Conservation (phyloP, 768 basidiomycete genomes). For the Candolleomyces efflorescens region DNA sequence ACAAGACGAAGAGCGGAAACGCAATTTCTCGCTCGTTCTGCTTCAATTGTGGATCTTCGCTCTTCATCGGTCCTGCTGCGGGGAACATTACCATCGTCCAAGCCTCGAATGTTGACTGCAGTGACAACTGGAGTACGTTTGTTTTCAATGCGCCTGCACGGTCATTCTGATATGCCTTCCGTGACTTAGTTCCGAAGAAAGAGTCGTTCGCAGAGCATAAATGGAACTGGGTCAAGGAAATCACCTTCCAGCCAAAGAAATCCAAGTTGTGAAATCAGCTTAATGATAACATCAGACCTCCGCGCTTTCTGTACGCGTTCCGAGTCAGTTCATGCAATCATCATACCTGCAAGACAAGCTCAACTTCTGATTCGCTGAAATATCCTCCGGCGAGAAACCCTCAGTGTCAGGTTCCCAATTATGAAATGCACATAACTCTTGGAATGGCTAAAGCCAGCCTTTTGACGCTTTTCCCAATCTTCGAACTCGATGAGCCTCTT, state of each 20-base stretch:
- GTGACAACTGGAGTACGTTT: slow-evolving; percentile 19
- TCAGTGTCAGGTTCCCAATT: too few species aligned
- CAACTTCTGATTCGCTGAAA: too few species aligned
- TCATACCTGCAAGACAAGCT: too few species aligned
- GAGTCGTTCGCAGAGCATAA: slow-evolving; percentile 12
- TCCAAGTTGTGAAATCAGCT: background rate
- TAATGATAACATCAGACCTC: too few species aligned
- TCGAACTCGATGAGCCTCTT: too few species aligned
- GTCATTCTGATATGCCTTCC: background rate
- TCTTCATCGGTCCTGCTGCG: slow-evolving; percentile 20
- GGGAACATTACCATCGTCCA: slow-evolving; percentile 18
- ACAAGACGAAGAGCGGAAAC: slow-evolving; percentile 21
- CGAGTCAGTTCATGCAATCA: too few species aligned
- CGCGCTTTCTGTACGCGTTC: too few species aligned
- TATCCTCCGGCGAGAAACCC: too few species aligned
- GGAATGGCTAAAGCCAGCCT: too few species aligned
- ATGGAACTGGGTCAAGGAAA: slow-evolving; percentile 20
- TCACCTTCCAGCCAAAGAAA: slow-evolving; percentile 13
- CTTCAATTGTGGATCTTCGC: slow-evolving; percentile 23
- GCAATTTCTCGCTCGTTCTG: slow-evolving; percentile 26
- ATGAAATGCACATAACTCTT: too few species aligned
- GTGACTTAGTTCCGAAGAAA: slow-evolving; percentile 16
- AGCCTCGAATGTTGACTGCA: slow-evolving; percentile 19
- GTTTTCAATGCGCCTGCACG: background rate
- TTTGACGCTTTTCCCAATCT: too few species aligned